These are phyloP conservation scores for Bipolaris zeicola DNA, from an alignment of 2,329 filamentous ascomycete genomes.

Conservation along the genomic window DNA sequence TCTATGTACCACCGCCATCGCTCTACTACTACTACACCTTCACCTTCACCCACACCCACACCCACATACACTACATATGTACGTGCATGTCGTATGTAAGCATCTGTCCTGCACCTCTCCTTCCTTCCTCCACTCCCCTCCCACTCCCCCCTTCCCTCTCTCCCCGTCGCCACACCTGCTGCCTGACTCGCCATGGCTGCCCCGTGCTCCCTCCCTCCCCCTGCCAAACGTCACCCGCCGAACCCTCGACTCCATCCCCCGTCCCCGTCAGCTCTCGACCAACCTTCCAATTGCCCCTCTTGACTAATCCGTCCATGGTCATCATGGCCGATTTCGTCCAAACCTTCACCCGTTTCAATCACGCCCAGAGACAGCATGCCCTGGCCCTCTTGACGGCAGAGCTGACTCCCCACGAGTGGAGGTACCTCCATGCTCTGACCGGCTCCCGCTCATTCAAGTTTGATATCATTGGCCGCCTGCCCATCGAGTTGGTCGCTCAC, in stretches of 20 bases:
- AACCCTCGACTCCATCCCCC: not conserved
- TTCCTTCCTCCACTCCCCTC: no score
- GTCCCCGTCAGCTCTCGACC: constrained; percentile 12
- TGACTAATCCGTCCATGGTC: not conserved
- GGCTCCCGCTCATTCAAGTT: constrained; percentile 30
- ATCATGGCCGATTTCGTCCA: constrained; percentile 18
- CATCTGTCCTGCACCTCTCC: no score
- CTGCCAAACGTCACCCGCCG: constrained; percentile 5
- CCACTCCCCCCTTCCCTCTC: no score
- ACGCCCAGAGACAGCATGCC: constrained; percentile 23
- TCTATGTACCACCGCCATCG: no score
- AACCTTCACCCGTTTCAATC: constrained; percentile 26
- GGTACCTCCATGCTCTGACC: constrained; percentile 26
- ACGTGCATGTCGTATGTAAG: not conserved
- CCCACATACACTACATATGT: not conserved
- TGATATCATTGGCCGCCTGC: constrained; percentile 46
- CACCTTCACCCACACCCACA: not conserved
- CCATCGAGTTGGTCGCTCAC: constrained; percentile 46
- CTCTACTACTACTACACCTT: no score
- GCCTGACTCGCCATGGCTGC: not conserved
- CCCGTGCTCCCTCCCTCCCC: constrained; percentile 4
- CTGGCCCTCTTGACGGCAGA: constrained; percentile 32
- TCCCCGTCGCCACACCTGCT: not conserved
- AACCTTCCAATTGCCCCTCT: constrained; percentile 7
- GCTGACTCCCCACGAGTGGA: constrained; percentile 41